Evolutionary conservation across 495 filamentous ascomycete genomes (phyloP).

Genomic region (Hypoxylon crocopeplum): DNA sequence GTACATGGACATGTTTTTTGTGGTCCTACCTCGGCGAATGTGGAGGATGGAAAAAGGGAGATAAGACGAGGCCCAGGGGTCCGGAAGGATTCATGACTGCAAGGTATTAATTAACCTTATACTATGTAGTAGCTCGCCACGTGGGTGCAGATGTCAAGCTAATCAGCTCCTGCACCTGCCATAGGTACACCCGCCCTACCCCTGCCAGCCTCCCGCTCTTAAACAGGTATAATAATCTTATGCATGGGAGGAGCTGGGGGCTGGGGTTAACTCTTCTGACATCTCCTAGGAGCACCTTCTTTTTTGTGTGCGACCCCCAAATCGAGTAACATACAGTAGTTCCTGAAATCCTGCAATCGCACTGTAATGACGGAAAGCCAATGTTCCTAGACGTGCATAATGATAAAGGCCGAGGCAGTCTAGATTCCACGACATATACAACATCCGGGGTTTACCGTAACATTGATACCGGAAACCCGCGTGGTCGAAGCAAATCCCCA

Average conservation of each 20-base stretch:
- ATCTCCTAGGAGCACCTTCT: no score
- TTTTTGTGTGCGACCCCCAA: no score
- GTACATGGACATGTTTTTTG: no score
- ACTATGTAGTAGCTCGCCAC: constrained; percentile 9
- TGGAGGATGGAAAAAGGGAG: neutral
- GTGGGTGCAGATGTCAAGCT: constrained; percentile 32
- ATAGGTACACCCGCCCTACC: constrained; percentile 1
- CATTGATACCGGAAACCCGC: neutral
- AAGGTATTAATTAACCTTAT: constrained; percentile 37
- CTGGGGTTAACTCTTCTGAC: no score
- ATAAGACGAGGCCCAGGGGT: neutral
- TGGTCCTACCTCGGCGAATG: constrained; percentile 8
- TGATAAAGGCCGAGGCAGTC: neutral
- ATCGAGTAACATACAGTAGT: no score
- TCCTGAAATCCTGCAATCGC: no score
- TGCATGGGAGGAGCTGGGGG: no score
- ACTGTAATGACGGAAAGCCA: neutral
- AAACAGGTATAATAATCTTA: no score
- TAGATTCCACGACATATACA: neutral
- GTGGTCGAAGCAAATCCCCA: constrained; percentile 1
- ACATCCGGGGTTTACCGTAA: neutral
- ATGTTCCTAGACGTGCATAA: neutral
- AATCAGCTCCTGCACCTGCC: constrained; percentile 11
- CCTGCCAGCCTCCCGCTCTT: constrained; percentile 8
- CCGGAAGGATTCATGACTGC: constrained; percentile 24